Percentiles rank a stretch among this genome's conserved stretches.
phyloP scores from a whole-genome alignment of 177 flowering plant species.

The Tripterygium wilfordii region DNA sequence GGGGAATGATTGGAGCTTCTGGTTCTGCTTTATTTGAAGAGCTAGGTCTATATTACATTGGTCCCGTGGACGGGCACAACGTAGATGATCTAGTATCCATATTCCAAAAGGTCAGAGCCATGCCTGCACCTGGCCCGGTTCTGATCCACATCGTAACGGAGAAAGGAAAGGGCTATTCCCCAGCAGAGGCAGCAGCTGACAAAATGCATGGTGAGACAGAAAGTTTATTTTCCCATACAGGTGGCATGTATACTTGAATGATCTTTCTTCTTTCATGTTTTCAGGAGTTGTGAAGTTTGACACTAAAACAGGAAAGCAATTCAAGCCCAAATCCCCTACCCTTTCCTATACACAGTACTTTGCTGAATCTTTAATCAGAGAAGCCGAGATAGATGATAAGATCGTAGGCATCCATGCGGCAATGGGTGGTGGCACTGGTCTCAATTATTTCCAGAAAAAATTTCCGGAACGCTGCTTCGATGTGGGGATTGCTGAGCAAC shows the following conservation, averaged over 20 bases:
- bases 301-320: conserved; percentile 64
- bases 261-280: neutral
- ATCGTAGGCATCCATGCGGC: conserved; percentile 97
- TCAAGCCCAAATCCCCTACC: conserved; percentile 62
- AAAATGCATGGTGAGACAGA: conserved; percentile 75
- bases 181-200: conserved; percentile 86
- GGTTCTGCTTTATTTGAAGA: conserved; percentile 84
- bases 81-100: conserved; percentile 64
- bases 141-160: conserved; percentile 85
- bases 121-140: conserved; percentile 91
- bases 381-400: conserved; percentile 71
- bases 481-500: conserved; percentile 97
- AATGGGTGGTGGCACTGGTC: conserved; percentile 99
- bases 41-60: conserved; percentile 88
- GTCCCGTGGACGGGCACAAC: conserved; percentile 92
- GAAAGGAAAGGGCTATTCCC: conserved; percentile 92
- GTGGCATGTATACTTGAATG: neutral
- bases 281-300: conserved; percentile 91
- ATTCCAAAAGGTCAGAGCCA: conserved; percentile 59
- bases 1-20: conserved; percentile 75
- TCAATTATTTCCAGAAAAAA: conserved; percentile 71
- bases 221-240: neutral
- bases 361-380: conserved; percentile 74
- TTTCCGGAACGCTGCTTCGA: conserved; percentile 92
- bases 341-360: conserved; percentile 82